Percentiles rank a stretch among this genome's conserved stretches.
Conservation (phyloP, 148 eudicot genomes). For the Agrostemma githago region DNA sequence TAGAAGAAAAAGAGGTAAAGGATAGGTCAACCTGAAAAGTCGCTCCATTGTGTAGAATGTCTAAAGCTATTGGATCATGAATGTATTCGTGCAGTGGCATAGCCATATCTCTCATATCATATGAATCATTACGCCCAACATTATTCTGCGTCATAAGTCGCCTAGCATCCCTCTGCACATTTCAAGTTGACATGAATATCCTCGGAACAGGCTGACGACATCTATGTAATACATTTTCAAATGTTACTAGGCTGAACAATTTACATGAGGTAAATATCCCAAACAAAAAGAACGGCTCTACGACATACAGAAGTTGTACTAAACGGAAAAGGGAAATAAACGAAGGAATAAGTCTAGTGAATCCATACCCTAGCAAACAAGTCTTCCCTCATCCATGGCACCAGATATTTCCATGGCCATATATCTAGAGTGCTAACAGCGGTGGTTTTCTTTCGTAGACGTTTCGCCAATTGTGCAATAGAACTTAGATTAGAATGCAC, state of each 20-base stretch:
- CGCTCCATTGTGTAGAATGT: slow-evolving; percentile 93
- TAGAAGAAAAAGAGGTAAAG: slow-evolving; percentile 1
- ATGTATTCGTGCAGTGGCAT: slow-evolving; percentile 84
- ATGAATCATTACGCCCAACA: slow-evolving; percentile 41
- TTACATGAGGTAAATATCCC: not conserved
- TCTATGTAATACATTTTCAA: not conserved
- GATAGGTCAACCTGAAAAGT: slow-evolving; percentile 73
- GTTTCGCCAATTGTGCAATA: slow-evolving; percentile 43
- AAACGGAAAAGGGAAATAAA: not conserved
- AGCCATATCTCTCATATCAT: slow-evolving; percentile 65
- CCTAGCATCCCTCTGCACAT: slow-evolving; percentile 78
- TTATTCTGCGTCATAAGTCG: slow-evolving; percentile 25
- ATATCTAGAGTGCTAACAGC: slow-evolving; percentile 80
- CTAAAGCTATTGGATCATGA: slow-evolving; percentile 70
- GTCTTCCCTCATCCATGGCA: slow-evolving; percentile 99
- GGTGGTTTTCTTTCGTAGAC: slow-evolving; percentile 44
- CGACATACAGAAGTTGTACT: too few relatives aligned
- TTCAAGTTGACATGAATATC: slow-evolving; percentile 7
- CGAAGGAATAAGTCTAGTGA: slow-evolving; percentile 3
- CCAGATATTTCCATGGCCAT: slow-evolving; percentile 99
- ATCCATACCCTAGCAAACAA: slow-evolving; percentile 81
- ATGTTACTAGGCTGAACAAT: not conserved
- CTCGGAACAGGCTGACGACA: not conserved
- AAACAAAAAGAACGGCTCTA: not conserved
- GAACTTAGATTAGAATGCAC: slow-evolving; percentile 88